phyloP scores from a whole-genome alignment of 306 rosid genomes.

The Lathyrus oleraceus region DNA sequence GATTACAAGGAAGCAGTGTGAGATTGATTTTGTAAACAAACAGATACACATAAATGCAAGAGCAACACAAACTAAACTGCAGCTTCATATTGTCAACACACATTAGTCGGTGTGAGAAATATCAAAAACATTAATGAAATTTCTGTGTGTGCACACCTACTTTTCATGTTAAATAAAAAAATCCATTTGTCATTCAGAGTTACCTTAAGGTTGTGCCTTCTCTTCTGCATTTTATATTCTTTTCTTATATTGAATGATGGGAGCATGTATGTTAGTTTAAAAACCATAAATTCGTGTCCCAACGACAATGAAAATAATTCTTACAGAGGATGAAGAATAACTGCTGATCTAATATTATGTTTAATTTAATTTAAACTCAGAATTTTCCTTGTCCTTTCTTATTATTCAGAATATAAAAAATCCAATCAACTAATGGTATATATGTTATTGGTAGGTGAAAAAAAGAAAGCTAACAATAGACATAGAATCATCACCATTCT shows the following conservation, averaged over 20 bases:
- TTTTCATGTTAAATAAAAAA: slow-evolving; percentile 14
- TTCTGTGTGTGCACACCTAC: not conserved
- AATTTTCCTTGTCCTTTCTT: not conserved
- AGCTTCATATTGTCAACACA: slow-evolving; percentile 22
- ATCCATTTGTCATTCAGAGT: not conserved
- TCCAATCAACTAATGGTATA: no score
- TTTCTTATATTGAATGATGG: slow-evolving; percentile 16
- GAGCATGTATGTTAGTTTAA: slow-evolving; percentile 1
- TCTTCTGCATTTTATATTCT: not conserved
- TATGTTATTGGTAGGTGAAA: not conserved
- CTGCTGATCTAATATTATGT: not conserved
- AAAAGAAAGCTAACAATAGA: not conserved
- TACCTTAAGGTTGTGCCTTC: slow-evolving; percentile 6
- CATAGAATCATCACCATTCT: slow-evolving; percentile 1
- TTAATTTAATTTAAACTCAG: slow-evolving; percentile 8
- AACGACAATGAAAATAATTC: not conserved
- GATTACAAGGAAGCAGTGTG: slow-evolving; percentile 27
- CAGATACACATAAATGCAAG: not conserved
- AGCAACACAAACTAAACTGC: slow-evolving; percentile 23
- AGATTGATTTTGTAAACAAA: slow-evolving; percentile 24
- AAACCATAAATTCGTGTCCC: not conserved
- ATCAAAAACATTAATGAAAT: slow-evolving; percentile 4
- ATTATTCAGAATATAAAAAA: not conserved
- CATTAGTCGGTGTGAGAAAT: not conserved
- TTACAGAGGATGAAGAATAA: not conserved